Evolutionary conservation across 2,329 filamentous ascomycete species (phyloP), one percentile per base, ranked within the genome.

Genomic region (Orbilia brochopaga): DNA sequence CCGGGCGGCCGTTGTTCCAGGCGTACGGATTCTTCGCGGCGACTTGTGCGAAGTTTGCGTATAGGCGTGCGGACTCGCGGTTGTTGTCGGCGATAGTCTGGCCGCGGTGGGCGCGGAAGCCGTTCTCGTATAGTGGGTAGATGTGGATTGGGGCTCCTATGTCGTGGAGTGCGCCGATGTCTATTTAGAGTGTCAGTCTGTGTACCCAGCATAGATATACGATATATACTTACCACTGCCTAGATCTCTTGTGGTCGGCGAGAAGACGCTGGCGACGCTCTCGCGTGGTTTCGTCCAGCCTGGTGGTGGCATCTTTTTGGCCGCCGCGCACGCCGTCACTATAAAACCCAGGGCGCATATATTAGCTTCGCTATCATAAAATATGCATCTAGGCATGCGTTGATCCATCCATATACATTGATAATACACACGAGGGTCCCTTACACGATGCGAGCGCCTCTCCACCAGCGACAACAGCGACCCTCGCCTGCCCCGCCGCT

Each of bases 41-140:
- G 0, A 88, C 80, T 56, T 82, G 79, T 0, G 86, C 85, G 75
- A 89, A 89, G 0, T 83, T 80, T 0, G 83, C 85, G 75, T 89
- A 90, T 21, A 90, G 76, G 8, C 80, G 77, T 0, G 85, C 83
- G 0, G 85, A 88, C 75, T 89, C 87, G 5, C 80, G 74, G 61
- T 86, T 80, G 60, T 89, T 89, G 2, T 85, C 82, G 21, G 78
- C 60, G 0, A 85, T 78, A 1, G 83, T 82, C 75, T 89, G 87
- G 0, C 79, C 77, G 0, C 82, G 80, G 73, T 85, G 80, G 0
- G 86, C 86, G 32, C 87, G 82, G 60, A 87, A 86, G 0, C 79
- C 85, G 73, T 87, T 88, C 74, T 89, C 87, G 75, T 88, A 89
- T 0, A 90, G 76, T 0, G 87, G 86, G 75, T 90, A 90, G 0